phyloP scores from a whole-genome alignment of 2,329 filamentous ascomycete genomes.

The Colletotrichum tropicale region DNA sequence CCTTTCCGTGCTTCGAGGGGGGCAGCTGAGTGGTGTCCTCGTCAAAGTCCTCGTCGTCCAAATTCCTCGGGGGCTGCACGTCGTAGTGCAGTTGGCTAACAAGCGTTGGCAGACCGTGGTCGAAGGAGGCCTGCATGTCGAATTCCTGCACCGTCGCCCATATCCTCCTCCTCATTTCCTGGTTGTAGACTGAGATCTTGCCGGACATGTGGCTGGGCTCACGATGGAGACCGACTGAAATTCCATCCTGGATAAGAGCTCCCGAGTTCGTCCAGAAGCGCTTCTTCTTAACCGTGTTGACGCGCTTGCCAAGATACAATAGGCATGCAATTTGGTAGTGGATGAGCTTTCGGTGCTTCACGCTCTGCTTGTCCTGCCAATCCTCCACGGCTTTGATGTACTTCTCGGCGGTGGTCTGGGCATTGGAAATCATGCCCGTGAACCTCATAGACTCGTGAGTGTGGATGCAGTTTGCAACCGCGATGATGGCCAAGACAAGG shows the following conservation, averaged over 20 bases:
- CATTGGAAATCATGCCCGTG: constrained; percentile 61
- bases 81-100: constrained; percentile 62
- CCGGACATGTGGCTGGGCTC: constrained; percentile 61
- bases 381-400: constrained; percentile 62
- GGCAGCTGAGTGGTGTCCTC: constrained; percentile 57
- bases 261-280: constrained; percentile 65
- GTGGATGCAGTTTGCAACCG: constrained; percentile 62
- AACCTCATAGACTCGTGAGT: constrained; percentile 58
- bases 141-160: constrained; percentile 68
- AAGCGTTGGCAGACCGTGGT: constrained; percentile 63
- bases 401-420: constrained; percentile 57
- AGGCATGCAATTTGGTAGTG: constrained; percentile 66
- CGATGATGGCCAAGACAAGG: constrained; percentile 63
- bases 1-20: constrained; percentile 51
- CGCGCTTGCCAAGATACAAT: constrained; percentile 63
- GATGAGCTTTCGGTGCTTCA: constrained; percentile 64
- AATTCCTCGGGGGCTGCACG: constrained; percentile 58
- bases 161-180: constrained; percentile 65
- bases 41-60: constrained; percentile 63
- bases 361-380: constrained; percentile 61
- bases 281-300: constrained; percentile 70
- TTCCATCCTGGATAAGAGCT: constrained; percentile 60
- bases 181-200: constrained; percentile 62
- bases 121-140: constrained; percentile 66
- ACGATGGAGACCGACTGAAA: constrained; percentile 63